phyloP scores from a whole-genome alignment of 805 yeast genomes.

The Ogataea parapolymorpha region DNA sequence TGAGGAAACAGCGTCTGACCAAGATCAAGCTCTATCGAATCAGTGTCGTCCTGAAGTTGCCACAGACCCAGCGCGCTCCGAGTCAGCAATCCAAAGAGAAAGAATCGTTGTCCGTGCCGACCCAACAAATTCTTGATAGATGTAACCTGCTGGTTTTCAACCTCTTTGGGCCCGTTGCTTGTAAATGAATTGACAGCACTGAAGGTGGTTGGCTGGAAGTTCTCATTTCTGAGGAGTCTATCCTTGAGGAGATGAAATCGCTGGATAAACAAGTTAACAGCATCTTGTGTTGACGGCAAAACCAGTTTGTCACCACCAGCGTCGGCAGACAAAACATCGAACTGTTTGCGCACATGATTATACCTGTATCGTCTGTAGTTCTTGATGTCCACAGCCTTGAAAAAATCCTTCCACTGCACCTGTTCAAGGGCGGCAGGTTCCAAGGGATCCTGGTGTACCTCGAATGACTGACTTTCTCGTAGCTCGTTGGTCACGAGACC shows the following conservation, averaged over 20 bases:
- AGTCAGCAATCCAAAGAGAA: conserved; percentile 73
- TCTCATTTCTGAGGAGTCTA: conserved; percentile 70
- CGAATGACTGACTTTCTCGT: conserved; percentile 4
- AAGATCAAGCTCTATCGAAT: conserved; percentile 64
- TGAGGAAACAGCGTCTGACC: conserved; percentile 57
- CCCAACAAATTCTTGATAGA: conserved; percentile 83
- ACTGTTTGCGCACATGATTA: conserved; percentile 60
- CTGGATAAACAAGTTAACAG: conserved; percentile 43
- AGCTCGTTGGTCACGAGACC: conserved; percentile 1
- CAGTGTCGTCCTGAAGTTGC: conserved; percentile 79
- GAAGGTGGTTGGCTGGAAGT: conserved; percentile 54
- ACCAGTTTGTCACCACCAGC: conserved; percentile 8
- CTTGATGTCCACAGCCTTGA: conserved; percentile 59
- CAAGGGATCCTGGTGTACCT: conserved; percentile 14
- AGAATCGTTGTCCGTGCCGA: conserved; percentile 70
- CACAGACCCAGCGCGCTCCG: conserved; percentile 63
- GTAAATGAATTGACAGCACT: conserved; percentile 43
- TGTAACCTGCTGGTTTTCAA: conserved; percentile 44
- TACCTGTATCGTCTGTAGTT: conserved; percentile 64
- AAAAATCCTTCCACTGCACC: conserved; percentile 71
- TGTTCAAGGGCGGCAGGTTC: conserved; percentile 6
- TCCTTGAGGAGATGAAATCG: conserved; percentile 67
- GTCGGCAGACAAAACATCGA: conserved; percentile 34
- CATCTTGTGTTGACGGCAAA: conserved; percentile 26
- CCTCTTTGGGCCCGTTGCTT: conserved; percentile 19